Evolutionary conservation across 306 rosid species (phyloP), one percentile per base, ranked within the genome.

Genomic region (Quercus engelmannii): DNA sequence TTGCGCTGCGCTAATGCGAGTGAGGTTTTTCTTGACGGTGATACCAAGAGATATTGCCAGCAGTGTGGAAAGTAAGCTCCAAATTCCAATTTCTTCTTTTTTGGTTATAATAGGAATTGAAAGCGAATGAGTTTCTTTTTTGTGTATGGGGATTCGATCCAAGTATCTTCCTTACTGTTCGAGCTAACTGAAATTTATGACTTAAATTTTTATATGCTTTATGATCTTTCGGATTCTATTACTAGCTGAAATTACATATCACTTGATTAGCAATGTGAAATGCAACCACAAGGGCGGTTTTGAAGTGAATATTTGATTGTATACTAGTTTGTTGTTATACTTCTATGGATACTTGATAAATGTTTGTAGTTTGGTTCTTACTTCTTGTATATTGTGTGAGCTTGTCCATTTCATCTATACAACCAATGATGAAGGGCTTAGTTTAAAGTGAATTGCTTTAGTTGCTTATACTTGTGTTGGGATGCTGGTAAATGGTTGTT

Each of bases 41-140:
- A 91, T 58, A 19, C 81, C 6, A 93, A 88, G 83, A 86, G 99
- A 78, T 96, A 93, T 79, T 96, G 99, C 68, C 99, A 96, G 76
- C 99, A 96, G 93, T 96, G 99, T 74, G 99, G 99, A 73, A 96
- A 96, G 99, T 96, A 79, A 86, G 94, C 54, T 67, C 14, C 54
- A 41, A 41, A 41, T 41, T 41, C 12, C 12, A 41, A 38, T 8
- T 41, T 41, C 46, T 41, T 2, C 46, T 41, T 1, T 35, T 35
- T 38, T 38, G 43, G 54, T 46, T 46, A 46, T 12, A 46, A 12
- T 46, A 46, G 54, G 54, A 46, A 0, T 46, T 46, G 54, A 46
- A 11, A 38, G 43, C 43, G 43, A 35, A 35, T 35, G 41, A 38
- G 43, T 38, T 38, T 38, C 43, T 38, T 38, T 38, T 7, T 41